Base-by-base conservation (phyloP, 805 yeast genomes). In the Sugiyamaella smithiae region DNA sequence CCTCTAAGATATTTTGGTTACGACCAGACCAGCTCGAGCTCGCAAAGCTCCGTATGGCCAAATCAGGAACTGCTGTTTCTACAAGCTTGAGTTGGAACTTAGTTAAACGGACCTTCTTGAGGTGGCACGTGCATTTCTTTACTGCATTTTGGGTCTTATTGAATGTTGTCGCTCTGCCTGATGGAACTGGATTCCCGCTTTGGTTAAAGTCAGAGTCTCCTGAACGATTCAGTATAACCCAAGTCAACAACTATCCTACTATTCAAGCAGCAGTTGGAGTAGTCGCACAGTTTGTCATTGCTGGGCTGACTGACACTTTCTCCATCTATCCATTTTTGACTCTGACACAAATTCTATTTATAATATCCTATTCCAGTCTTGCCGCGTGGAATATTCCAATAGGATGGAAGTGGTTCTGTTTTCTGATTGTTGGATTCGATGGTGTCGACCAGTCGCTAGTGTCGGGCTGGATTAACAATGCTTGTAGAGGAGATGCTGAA, bases 301-400 rank as follows among this genome's bases (percentile, higher is more conserved):
- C 71, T 12, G 73, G 74, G 16, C 54, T 70, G 23, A 51, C 72
- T 0, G 74, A 70, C 55, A 58, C 70, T 1, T 65, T 52, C 48
- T 63, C 74, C 1, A 67, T 71, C 35, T 64, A 64, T 46, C 72
- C 70, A 14, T 67, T 69, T 51, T 54, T 70, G 54, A 54, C 67
- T 1, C 36, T 65, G 29, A 59, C 60, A 8, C 72, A 67, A 49
- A 19, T 48, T 28, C 46, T 60, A 16, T 71, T 70, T 51, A 69
- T 71, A 36, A 57, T 69, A 24, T 64, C 70, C 14, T 70, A 67
- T 55, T 59, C 69, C 9, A 65, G 71, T 12, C 59, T 68, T 35
- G 72, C 71, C 1, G 71, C 70, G 11, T 72, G 75, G 75, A 50
- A 67, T 49, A 67, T 70, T 47, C 70, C 74, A 2, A 60, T 59